Base-by-base conservation (phyloP, 495 filamentous ascomycete species). In the Penicillium ochrochloron region DNA sequence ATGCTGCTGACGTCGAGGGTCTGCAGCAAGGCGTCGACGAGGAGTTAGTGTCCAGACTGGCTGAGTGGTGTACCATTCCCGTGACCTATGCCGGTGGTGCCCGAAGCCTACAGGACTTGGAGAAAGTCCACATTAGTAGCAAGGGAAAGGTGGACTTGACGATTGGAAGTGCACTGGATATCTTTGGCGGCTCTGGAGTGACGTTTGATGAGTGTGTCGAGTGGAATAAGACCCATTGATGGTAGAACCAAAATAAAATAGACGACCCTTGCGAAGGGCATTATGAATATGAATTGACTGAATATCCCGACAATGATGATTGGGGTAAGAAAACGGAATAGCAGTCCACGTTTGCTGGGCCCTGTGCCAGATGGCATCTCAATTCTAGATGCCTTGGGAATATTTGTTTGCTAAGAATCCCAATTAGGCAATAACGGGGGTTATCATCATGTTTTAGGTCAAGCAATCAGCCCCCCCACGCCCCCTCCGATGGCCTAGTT, bases 1-100 rank as follows among this genome's bases (percentile, higher is more conserved):
- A 99, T 70, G 95, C 95, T n/a, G 95, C 96, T n/a, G 95, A 99
- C 73, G 93, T 94, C 59, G 95, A 98, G 73, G 95, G 95, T 10
- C 79, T 98, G 53, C 96, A 97, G 73, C 82, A 83, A 56, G 95
- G 95, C 31, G 90, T 99, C 56, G 96, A 99, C 67, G 89, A 94
- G 69, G 84, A 90, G 56, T 79, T 99, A 2, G 93, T 99, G 0
- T 76, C 83, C 59, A 86, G 80, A 59, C 78, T 99, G 53, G 90
- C 92, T 2, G 76, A 87, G 66, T 98, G 94, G 92, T 95, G 92
- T 68, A 86, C 81, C 11, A 93, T 95, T 52, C 96, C 95, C 11
- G 89, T 97, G 5, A 99, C 95, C 3, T 99, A 99, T 80, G 95
- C 95, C 34, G 95, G 95, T 10, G 96, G 95, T 11, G 94, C 90